Base-by-base conservation (phyloP, 352 stramenopile genomes). In the Pythium monospermum region DNA sequence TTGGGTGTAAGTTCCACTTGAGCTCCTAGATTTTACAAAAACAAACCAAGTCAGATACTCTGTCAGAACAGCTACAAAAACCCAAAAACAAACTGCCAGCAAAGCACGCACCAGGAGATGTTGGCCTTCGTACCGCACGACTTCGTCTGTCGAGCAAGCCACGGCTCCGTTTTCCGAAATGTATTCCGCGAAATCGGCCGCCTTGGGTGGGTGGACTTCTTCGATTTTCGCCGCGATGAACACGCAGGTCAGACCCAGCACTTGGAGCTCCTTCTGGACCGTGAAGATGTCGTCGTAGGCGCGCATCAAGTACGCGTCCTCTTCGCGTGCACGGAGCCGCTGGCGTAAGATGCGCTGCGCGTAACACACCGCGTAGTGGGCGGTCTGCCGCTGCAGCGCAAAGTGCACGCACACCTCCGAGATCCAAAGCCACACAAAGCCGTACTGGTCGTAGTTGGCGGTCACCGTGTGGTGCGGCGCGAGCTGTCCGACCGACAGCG, bases 181-280 rank as follows among this genome's bases (percentile, higher is more conserved):
- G 57, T 71, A 88, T 21, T 68, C 59, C 6, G 73, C 76, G n/a
- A 91, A 62, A 25, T 91, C 80, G 5, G 69, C 71, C 0, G 73
- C 73, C 55, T 91, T 91, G 22, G 80, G 80, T 19, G 80, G 80
- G 36, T 88, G 76, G 12, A 91, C 77, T 45, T 91, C 80, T 57
- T 91, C 80, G 48, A 91, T 91, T 71, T 91, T 91, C 40, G 76
- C 76, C n/a, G 80, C 80, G 65, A 91, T 86, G 54, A 88, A 91
- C 36, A 91, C 80, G 43, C 76, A 88, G 16, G 59, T 58, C 28
- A 88, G 44, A 1, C 75, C 76, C 16, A 87, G 49, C 30, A 86
- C 61, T 37, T 76, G 71, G 40, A 88, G 61, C 59, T 86, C 73
- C 23, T 69, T 60, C 64, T 85, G 80, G 40, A 79, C 51, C 16